A percentile compares a stretch with the other conserved stretches of the same genome.
These are phyloP conservation scores for Penicillium sp. DNA, from an alignment of 2,329 filamentous ascomycete species.

Conservation along the genomic window DNA sequence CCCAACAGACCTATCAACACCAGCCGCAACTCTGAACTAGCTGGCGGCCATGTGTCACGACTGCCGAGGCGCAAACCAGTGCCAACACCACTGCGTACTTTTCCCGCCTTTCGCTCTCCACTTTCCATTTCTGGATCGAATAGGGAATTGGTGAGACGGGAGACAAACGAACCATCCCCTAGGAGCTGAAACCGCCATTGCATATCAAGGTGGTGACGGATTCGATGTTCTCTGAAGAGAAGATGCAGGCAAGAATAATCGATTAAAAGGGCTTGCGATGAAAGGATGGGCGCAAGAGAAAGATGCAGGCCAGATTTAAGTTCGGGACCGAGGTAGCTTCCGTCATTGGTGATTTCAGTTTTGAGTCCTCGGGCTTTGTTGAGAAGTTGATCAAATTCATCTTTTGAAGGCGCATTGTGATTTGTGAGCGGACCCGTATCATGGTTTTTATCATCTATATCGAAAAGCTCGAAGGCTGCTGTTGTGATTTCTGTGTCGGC, in stretches of 20 bases:
- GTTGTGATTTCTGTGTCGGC: slow-evolving; percentile 11
- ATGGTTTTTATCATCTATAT: slow-evolving; percentile 33
- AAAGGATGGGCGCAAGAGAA: slow-evolving; percentile 72
- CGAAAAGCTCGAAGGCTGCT: slow-evolving; percentile 36
- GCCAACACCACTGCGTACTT: slow-evolving; percentile 65
- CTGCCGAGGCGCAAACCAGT: slow-evolving; percentile 84
- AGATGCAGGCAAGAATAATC: slow-evolving; percentile 74
- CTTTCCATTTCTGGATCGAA: slow-evolving; percentile 81
- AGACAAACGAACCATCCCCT: slow-evolving; percentile 79
- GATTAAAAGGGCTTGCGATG: slow-evolving; percentile 71
- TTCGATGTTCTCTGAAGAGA: slow-evolving; percentile 70
- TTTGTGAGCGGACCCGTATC: slow-evolving; percentile 27
- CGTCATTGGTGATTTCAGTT: slow-evolving; percentile 11
- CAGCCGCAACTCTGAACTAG: slow-evolving; percentile 86
- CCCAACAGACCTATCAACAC: slow-evolving; percentile 81
- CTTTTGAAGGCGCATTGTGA: slow-evolving; percentile 25
- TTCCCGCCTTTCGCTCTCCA: slow-evolving; percentile 69
- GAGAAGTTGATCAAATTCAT: slow-evolving; percentile 33
- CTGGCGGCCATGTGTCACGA: slow-evolving; percentile 85
- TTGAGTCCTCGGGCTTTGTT: slow-evolving; percentile 23
- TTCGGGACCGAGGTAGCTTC: slow-evolving; percentile 37
- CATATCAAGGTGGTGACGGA: slow-evolving; percentile 70
- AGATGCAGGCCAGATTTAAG: slow-evolving; percentile 58
- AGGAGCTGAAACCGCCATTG: slow-evolving; percentile 81
- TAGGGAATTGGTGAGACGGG: slow-evolving; percentile 74